Conservation (phyloP, 1,284 basidiomycete genomes). For the Ustilago curta region DNA sequence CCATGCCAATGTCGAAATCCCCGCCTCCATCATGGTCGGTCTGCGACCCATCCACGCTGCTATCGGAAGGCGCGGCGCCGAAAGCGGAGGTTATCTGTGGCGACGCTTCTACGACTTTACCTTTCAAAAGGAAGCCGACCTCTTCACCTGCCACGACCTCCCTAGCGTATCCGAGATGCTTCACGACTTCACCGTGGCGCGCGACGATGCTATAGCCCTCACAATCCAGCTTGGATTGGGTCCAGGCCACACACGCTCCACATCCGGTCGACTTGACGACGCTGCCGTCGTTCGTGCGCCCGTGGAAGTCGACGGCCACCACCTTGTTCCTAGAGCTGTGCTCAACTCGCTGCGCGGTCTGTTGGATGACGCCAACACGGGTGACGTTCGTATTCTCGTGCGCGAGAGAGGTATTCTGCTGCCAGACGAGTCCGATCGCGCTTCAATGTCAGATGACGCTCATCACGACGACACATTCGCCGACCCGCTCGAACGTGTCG, state of each 20-base stretch:
- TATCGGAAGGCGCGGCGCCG: conserved; percentile 17
- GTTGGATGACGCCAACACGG: conserved; percentile 62
- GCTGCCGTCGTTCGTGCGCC: conserved; percentile 26
- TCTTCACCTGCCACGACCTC: conserved; percentile 56
- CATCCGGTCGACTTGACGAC: conserved; percentile 10
- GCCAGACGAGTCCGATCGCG: not conserved
- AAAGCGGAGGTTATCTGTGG: conserved; percentile 49
- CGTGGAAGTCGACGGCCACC: conserved; percentile 51
- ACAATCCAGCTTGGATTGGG: conserved; percentile 61
- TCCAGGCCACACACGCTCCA: conserved; percentile 33
- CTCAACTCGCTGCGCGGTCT: conserved; percentile 53
- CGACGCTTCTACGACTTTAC: conserved; percentile 46
- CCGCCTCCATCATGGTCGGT: conserved; percentile 58
- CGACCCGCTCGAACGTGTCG: not conserved
- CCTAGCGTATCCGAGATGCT: conserved; percentile 57
- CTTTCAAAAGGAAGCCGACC: conserved; percentile 55
- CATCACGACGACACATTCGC: not conserved
- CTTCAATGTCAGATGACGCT: conserved; percentile 21
- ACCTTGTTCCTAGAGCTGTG: conserved; percentile 53
- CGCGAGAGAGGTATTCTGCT: conserved; percentile 59
- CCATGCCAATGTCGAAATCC: conserved; percentile 45
- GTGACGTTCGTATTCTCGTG: conserved; percentile 64
- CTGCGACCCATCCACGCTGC: conserved; percentile 39
- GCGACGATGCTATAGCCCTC: conserved; percentile 55
- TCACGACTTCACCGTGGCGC: conserved; percentile 22